Base-by-base conservation (phyloP, 1,284 basidiomycete genomes). In the Tylopilus orsonianus region DNA sequence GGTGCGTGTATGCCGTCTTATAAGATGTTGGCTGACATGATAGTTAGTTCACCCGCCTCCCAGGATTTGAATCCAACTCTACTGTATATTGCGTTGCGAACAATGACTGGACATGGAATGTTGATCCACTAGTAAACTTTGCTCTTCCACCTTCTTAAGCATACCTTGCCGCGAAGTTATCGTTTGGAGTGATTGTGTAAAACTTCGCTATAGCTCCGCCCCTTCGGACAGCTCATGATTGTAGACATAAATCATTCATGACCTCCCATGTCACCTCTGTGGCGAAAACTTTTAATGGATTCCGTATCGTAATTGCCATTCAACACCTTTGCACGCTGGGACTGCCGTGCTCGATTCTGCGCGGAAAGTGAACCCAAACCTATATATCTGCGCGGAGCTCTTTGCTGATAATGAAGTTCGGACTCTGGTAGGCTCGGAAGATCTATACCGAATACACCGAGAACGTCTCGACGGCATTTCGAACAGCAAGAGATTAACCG, bases 41-140 rank as follows among this genome's bases (percentile, higher is more conserved):
- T 30, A 43, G 13, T 35, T 43, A 95, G 93, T 29, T 77, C 75
- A 23, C 92, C 93, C 86, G 93, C 36, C 67, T 96, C 8, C 72
- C 77, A 5, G 74, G 71, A 19, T 79, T 80, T 2, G 69, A 80
- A 42, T 77, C 81, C 41, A 83, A 93, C 49, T 81, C 87, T 2
- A 65, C 77, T 18, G 75, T 80, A 8, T 89, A 94, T 60, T 86
- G 90, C 0, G 72, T 97, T 24, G 96, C 96, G 5, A 97, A 98
- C 71, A 99, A 99, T 62, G 96, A 97, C 7, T 99, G 96, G 96
- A 96, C 98, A 59, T 99, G 96, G 96, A 78, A 89, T 51, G 95
- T 95, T 2, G 87, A 99, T 67, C 96, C 96, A 0, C 78, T 99
- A 18, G 79, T 85, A 56, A 97, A 98, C 73, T 99, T 99, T 71